Conservation (phyloP, 768 basidiomycete genomes). For the Naganishia vishniacii region DNA sequence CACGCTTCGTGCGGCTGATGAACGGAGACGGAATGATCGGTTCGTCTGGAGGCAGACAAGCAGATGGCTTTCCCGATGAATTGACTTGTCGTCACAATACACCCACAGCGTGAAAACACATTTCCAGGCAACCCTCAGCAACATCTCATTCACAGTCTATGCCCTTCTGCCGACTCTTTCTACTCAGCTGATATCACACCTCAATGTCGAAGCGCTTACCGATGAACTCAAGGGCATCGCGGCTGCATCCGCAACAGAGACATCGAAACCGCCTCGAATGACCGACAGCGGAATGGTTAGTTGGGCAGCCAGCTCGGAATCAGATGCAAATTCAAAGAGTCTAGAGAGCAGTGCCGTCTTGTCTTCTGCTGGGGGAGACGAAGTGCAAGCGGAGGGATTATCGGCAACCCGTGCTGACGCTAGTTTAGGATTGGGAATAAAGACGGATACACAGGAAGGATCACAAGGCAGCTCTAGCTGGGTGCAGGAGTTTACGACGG, state of each 20-base stretch:
- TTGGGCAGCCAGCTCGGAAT: constrained; percentile 19
- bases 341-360: constrained; percentile 12
- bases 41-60: background rate
- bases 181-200: constrained; percentile 36
- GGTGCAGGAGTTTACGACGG: constrained; percentile 6
- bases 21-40: constrained; percentile 20
- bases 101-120: constrained; percentile 31
- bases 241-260: background rate
- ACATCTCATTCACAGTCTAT: constrained; percentile 47
- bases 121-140: constrained; percentile 43
- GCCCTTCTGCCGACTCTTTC: constrained; percentile 44
- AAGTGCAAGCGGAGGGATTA: background rate
- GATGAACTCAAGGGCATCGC: constrained; percentile 32
- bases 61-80: too few species aligned
- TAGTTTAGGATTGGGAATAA: background rate
- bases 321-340: constrained; percentile 14
- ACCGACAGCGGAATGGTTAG: constrained; percentile 19
- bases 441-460: background rate
- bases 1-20: constrained; percentile 9
- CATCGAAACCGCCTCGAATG: constrained; percentile 9
- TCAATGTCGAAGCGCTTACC: constrained; percentile 39
- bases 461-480: background rate
- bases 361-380: constrained; percentile 1
- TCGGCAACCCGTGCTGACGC: background rate
- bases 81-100: too few species aligned